Evolutionary conservation across 106 monocot species (phyloP), one percentile per base, ranked within the genome.

Genomic region (Agapanthus africanus): DNA sequence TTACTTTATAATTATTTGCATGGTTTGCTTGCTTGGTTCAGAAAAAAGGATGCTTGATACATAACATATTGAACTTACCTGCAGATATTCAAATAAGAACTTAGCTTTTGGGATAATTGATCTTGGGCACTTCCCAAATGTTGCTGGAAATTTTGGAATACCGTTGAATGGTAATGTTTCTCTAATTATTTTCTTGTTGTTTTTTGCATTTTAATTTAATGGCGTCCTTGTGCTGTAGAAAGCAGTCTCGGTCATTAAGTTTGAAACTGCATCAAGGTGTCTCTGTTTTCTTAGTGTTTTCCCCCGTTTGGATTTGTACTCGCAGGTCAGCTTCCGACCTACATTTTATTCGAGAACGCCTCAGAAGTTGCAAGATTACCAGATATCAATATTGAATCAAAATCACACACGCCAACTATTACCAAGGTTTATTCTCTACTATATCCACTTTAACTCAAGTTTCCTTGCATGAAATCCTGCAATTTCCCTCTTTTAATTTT

Each of bases 111-210:
- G 90, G 23, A 76, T 87, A 69, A 51, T 99, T 49, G 93, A 99
- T 75, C 75, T 99, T 71, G 92, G 99, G 27, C 99, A 81, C 65
- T 99, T 93, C 62, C 90, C 99, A 52, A 93, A 90, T 87, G 89
- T 72, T 67, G 99, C 99, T 51, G 82, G 84, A 22, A 87, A 77
- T 59, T 93, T 83, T 83, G 90, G 99, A 81, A 83, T 99, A 84
- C 71, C 82, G 65, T 54, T 87, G 37, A 70, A 73, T 37, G 89
- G 88, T 97, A 84, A 21, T 3, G 18, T 32, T 67, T 22, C 0
- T 38, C 15, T 32, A n/a, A 63, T 35, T 18, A 0, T 34, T 35
- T 1, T 34, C 9, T 57, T 57, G 9, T 57, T 56, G 4, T 26
- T 56, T 56, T 26, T 23, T 56, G 27, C 59, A 59, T 59, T 11